phyloP scores from a whole-genome alignment of 345 rosid species.

The Theobroma cacao region DNA sequence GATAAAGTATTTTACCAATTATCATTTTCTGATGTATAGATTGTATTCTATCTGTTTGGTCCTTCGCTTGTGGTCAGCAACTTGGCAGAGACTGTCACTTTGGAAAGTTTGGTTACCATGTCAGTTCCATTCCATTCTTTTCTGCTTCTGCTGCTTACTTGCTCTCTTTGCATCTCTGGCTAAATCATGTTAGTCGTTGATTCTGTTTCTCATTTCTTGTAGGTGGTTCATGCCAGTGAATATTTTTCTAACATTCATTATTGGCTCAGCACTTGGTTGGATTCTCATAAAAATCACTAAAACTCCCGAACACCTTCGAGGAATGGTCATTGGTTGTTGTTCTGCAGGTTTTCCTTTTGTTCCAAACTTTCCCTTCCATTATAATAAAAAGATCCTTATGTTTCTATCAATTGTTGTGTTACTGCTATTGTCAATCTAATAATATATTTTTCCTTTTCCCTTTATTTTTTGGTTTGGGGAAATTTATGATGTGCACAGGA shows the following conservation, averaged over 20 bases:
- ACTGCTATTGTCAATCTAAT: background rate
- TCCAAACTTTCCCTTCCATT: background rate
- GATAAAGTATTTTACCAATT: background rate
- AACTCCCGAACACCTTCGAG: conserved; percentile 41
- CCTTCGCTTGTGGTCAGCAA: conserved; percentile 42
- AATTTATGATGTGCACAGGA: conserved; percentile 22
- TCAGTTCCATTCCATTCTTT: conserved; percentile 18
- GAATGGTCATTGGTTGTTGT: conserved; percentile 49
- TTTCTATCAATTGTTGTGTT: background rate
- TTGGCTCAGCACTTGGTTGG: conserved; percentile 51
- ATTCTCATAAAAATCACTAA: conserved; percentile 34
- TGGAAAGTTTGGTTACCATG: conserved; percentile 29
- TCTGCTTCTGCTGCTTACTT: background rate
- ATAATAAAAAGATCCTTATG: background rate
- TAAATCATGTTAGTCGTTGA: background rate
- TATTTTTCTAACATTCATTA: conserved; percentile 33
- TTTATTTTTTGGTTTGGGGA: too few relatives aligned
- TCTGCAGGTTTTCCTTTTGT: conserved; percentile 34
- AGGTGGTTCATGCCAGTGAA: conserved; percentile 68
- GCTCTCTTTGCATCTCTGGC: background rate
- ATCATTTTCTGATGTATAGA: conserved; percentile 14
- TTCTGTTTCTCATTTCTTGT: background rate
- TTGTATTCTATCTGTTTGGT: conserved; percentile 36
- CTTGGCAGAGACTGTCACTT: conserved; percentile 39
- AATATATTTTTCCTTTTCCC: background rate